Percentiles rank a stretch among this genome's conserved stretches.
These are phyloP conservation scores for Podaxis pistillaris DNA, from an alignment of 768 basidiomycete species.

Conservation along the genomic window DNA sequence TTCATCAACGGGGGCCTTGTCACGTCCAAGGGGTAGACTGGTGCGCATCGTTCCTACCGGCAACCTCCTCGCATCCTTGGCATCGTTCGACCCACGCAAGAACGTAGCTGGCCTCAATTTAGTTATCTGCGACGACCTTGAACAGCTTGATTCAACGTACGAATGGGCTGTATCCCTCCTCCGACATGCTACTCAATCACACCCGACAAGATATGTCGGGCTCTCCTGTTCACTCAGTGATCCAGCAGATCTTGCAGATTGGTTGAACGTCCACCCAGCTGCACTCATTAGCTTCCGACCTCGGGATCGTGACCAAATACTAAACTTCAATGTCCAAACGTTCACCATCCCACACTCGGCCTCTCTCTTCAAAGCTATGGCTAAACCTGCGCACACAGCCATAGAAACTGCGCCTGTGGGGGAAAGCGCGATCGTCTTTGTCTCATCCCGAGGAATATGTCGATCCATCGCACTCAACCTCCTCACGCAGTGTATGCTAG, in stretches of 20 bases:
- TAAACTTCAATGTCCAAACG: slow-evolving; percentile 65
- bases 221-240: slow-evolving; percentile 79
- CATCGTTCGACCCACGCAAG: slow-evolving; percentile 24
- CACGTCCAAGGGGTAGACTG: slow-evolving; percentile 35
- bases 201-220: slow-evolving; percentile 72
- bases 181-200: slow-evolving; percentile 58
- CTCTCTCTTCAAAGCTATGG: slow-evolving; percentile 87
- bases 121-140: slow-evolving; percentile 82
- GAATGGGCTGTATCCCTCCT: slow-evolving; percentile 81
- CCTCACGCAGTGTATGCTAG: slow-evolving; percentile 82
- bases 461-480: slow-evolving; percentile 73
- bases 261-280: slow-evolving; percentile 70
- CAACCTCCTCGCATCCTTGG: slow-evolving; percentile 46
- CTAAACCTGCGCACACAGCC: slow-evolving; percentile 83
- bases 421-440: slow-evolving; percentile 75
- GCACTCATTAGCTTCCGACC: slow-evolving; percentile 78
- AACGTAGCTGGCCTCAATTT: slow-evolving; percentile 50
- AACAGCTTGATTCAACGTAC: slow-evolving; percentile 77
- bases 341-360: slow-evolving; percentile 88
- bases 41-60: slow-evolving; percentile 59
- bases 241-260: slow-evolving; percentile 74
- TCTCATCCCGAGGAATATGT: slow-evolving; percentile 83
- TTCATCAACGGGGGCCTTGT: slow-evolving; percentile 22
- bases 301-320: slow-evolving; percentile 76
- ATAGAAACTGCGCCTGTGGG: slow-evolving; percentile 47